Base-by-base conservation (phyloP, 495 filamentous ascomycete species). In the Aspergillus ostianus region DNA sequence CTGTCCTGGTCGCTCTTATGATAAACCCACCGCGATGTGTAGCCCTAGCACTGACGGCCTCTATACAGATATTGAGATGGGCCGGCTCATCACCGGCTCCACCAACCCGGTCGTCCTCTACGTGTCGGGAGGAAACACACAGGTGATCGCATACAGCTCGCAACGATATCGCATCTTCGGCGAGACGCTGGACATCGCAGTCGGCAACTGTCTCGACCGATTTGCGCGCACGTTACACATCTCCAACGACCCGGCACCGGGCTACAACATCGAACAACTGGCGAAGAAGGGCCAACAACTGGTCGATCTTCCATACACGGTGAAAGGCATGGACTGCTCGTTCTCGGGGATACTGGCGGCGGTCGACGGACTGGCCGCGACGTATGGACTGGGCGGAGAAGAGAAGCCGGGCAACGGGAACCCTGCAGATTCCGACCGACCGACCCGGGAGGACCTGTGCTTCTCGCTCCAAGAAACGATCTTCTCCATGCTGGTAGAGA, bases 301-400 rank as follows among this genome's bases (percentile, higher is more conserved):
- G 36, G 76, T 98, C 7, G 94, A 98, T 59, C 80, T 98, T 29
- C 95, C 94, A 4, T 98, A 98, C 68, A 85, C 92, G 17, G 94
- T 98, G 32, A 98, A 98, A 69, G 94, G 94, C 45, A 98, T 98
- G 94, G 94, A 98, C 71, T 93, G 90, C 65, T 93, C 90, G 26
- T 97, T 98, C 73, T 91, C 87, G 6, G 94, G 94, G 4, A 95
- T 98, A 55, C 74, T 98, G 21, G 90, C 90, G 2, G 81, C 84
- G 1, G 87, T 93, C 27, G 95, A 98, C 69, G 73, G 81, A 29
- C 74, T 97, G 44, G 94, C 93, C 1, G 83, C 77, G 30, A 77
- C 82, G 54, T 85, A 89, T 58, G 82, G 80, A 2, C 54, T 81
- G 4, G 66, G 72, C 62, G 64, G 76, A 51, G 56, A 74, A 63